Percentiles rank a stretch among this genome's conserved stretches.
These are phyloP conservation scores for Coprinellus aureogranulatus DNA, from an alignment of 768 basidiomycete genomes.

Conservation along the genomic window DNA sequence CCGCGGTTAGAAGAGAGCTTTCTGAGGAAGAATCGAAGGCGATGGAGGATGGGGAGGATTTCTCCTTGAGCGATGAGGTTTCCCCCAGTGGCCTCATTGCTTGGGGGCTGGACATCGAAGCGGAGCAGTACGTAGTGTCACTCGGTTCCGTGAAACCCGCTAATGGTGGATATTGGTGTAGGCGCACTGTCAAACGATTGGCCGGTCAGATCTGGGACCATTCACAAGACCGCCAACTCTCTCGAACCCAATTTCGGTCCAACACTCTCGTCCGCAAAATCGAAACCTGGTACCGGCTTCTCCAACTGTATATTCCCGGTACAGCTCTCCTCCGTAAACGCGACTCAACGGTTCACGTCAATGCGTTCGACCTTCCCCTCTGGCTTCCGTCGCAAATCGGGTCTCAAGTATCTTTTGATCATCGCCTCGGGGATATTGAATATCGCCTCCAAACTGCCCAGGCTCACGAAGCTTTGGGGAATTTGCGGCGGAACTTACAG, in stretches of 20 bases:
- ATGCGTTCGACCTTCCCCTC: slow-evolving; percentile 12
- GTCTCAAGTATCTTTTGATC: neutral
- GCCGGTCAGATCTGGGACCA: slow-evolving; percentile 11
- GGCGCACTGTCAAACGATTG: neutral
- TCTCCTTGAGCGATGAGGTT: neutral
- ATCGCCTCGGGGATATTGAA: slow-evolving; percentile 14
- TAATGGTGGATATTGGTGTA: neutral
- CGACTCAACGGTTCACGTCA: no score
- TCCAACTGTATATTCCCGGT: slow-evolving; percentile 13
- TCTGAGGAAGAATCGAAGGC: slow-evolving; percentile 1
- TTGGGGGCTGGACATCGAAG: slow-evolving; percentile 19
- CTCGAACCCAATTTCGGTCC: slow-evolving; percentile 7
- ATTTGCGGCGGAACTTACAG: slow-evolving; percentile 19
- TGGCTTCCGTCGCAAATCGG: slow-evolving; percentile 26
- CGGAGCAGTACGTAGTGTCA: slow-evolving; percentile 16
- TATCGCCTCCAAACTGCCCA: slow-evolving; percentile 21
- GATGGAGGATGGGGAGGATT: neutral
- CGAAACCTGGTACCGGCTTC: slow-evolving; percentile 12
- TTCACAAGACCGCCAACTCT: slow-evolving; percentile 12
- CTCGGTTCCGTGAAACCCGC: neutral
- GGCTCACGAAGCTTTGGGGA: slow-evolving; percentile 22
- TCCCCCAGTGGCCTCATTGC: slow-evolving; percentile 14
- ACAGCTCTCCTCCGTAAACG: neutral
- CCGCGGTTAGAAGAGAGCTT: slow-evolving; percentile 6
- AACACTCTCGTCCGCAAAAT: slow-evolving; percentile 19